Evolutionary conservation across 1,139 yeast genomes (phyloP).

Genomic region (Diutina siamensis): DNA sequence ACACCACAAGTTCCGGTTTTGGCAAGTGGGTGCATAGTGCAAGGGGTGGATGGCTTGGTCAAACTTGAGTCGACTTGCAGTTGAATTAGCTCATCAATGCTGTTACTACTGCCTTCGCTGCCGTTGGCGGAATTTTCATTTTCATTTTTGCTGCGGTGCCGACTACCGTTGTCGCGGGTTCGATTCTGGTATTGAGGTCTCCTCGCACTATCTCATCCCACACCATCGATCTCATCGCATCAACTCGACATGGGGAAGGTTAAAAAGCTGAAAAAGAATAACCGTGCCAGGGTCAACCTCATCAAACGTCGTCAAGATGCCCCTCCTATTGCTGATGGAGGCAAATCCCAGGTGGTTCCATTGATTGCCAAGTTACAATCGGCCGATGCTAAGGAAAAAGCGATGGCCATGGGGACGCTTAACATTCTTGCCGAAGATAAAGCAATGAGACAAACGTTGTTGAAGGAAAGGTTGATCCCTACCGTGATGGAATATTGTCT

Average conservation of each 20-base stretch:
- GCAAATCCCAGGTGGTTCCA: slow-evolving; percentile 53
- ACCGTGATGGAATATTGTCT: slow-evolving; percentile 53
- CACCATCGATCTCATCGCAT: background rate
- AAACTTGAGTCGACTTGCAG: too few species aligned
- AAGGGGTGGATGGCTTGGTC: too few species aligned
- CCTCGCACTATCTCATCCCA: background rate
- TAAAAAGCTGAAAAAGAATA: slow-evolving; percentile 55
- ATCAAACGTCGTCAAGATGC: slow-evolving; percentile 14
- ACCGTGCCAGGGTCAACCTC: slow-evolving; percentile 44
- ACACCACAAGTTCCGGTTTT: too few species aligned
- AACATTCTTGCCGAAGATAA: slow-evolving; percentile 62
- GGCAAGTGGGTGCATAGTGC: too few species aligned
- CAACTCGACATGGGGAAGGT: slow-evolving; percentile 52
- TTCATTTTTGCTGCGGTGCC: too few species aligned
- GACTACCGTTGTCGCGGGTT: too few species aligned
- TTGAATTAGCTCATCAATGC: too few species aligned
- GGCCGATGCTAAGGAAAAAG: slow-evolving; percentile 56
- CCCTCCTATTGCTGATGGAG: slow-evolving; percentile 17
- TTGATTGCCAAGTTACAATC: slow-evolving; percentile 55
- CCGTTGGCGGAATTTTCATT: too few species aligned
- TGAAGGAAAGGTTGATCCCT: slow-evolving; percentile 62
- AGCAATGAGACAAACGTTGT: slow-evolving; percentile 44
- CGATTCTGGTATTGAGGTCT: too few species aligned
- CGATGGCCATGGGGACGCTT: slow-evolving; percentile 69
- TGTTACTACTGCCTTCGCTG: too few species aligned